phyloP scores from a whole-genome alignment of 2,329 filamentous ascomycete genomes.

The Aspergillus vadensis region DNA sequence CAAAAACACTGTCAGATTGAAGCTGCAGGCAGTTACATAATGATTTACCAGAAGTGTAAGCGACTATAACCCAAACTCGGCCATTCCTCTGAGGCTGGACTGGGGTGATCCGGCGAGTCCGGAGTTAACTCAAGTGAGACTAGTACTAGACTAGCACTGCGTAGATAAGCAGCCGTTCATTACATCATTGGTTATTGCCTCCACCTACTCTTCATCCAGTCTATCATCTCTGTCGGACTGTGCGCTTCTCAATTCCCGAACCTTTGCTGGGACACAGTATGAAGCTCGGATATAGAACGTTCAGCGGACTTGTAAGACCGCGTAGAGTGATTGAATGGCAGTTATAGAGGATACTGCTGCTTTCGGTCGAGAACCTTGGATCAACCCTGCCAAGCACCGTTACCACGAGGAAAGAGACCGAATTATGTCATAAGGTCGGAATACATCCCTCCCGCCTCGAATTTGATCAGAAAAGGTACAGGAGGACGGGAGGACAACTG shows the following conservation, averaged over 20 bases:
- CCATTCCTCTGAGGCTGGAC: too few species aligned
- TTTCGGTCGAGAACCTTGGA: background rate
- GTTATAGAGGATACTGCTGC: background rate
- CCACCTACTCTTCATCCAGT: background rate
- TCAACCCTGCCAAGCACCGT: background rate
- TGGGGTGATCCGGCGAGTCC: too few species aligned
- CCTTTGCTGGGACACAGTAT: background rate
- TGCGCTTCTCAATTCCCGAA: background rate
- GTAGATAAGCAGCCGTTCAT: background rate
- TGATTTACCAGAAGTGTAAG: too few species aligned
- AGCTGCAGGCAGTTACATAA: too few species aligned
- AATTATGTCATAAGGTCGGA: slow-evolving; percentile 2
- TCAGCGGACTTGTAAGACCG: too few species aligned
- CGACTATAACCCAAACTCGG: too few species aligned
- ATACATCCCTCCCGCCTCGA: background rate
- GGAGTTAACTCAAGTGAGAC: too few species aligned
- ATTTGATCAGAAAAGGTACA: background rate
- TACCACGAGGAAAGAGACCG: background rate
- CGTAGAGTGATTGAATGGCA: background rate
- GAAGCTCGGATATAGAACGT: background rate
- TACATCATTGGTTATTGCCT: background rate
- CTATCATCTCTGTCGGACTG: background rate
- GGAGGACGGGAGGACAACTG: background rate
- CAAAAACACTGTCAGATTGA: background rate
- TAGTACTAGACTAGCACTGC: too few species aligned